Base-by-base conservation (phyloP, 2,329 filamentous ascomycete genomes). In the Mycocentrospora acerina region DNA sequence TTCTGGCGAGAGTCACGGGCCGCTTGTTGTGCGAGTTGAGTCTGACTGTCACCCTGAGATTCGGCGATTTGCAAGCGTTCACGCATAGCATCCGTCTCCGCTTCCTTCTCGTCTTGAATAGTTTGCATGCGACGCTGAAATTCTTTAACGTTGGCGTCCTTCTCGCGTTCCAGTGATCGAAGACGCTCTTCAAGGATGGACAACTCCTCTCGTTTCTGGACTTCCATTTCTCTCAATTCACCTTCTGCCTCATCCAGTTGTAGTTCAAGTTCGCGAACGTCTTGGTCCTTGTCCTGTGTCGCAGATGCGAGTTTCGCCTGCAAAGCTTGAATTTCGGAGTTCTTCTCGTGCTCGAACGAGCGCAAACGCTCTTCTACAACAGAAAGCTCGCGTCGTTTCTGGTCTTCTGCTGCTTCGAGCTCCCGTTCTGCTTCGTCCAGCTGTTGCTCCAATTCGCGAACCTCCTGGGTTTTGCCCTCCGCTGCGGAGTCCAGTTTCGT, bases 261-360 rank as follows among this genome's bases (percentile, higher is more conserved):
- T 12, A 65, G 46, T 34, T 73, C 66, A 6, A 73, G 58, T 12
- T 68, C 64, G 14, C 78, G 78, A 19, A 90, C 64, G 29, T 71
- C 71, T 25, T 64, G 61, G 38, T 80, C 73, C 35, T 60, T 67
- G 22, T 53, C 57, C 7, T 63, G 55, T 13, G 66, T 60, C 1
- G 66, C 62, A 24, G 61, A 57, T 13, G 71, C 67, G 4, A 75
- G 58, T 44, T 65, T 66, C 13, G 66, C 60, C 32, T 69, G 64
- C 29, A 75, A 48, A 3, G 56, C 55, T 17, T 73, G 64, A 34
- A 74, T 55, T 48, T 75, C 70, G 19, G 65, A 60, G 30, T 72
- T 68, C 18, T 72, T 69, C 24, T 68, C 60, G 7, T 41, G 50
- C 24, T 55, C 48, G 11, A 57, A 22, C 9, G 49, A 42, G 14